Conservation (phyloP, 2,329 filamentous ascomycete species). For the Pyrenophora graminea region DNA sequence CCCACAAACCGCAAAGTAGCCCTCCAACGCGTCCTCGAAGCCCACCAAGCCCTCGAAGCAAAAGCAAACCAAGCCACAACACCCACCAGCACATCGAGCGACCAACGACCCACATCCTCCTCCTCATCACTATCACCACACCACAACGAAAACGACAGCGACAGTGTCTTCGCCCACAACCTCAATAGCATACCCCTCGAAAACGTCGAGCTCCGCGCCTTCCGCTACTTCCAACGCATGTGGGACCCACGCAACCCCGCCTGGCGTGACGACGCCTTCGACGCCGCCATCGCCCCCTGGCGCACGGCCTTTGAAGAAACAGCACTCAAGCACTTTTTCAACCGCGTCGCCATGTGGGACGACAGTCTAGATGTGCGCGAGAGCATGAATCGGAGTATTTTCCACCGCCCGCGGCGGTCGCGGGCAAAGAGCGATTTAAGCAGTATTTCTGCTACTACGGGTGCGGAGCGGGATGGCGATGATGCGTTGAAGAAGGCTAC, state of each 20-base stretch:
- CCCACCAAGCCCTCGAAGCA: conserved; percentile 21
- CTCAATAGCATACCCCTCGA: conserved; percentile 17
- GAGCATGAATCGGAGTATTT: conserved; percentile 4
- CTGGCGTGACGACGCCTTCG: conserved; percentile 20
- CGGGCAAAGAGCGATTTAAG: conserved; percentile 12
- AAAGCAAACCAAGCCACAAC: conserved; percentile 7
- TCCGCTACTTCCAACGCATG: conserved; percentile 25
- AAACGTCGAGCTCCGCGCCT: conserved; percentile 28
- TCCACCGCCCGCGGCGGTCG: conserved; percentile 7
- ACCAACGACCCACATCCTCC: conserved; percentile 3
- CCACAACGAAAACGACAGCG: too few relatives aligned
- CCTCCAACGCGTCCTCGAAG: conserved; percentile 21
- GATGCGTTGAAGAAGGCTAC: conserved; percentile 29
- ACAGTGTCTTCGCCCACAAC: conserved; percentile 20
- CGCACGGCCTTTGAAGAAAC: conserved; percentile 24
- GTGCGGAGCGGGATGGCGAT: conserved; percentile 2
- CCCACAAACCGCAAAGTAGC: conserved; percentile 20
- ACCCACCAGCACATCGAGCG: conserved; percentile 7
- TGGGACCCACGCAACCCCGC: conserved; percentile 20
- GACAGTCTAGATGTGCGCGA: conserved; percentile 17
- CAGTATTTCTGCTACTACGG: neutral
- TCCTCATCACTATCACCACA: conserved; percentile 10
- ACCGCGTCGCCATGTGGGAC: conserved; percentile 27
- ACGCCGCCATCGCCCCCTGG: conserved; percentile 13
- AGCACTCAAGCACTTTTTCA: conserved; percentile 28